Percentiles rank a stretch among this genome's conserved stretches.
Conservation (phyloP, 2,329 filamentous ascomycete genomes). For the Pseudogymnoascus sp. region DNA sequence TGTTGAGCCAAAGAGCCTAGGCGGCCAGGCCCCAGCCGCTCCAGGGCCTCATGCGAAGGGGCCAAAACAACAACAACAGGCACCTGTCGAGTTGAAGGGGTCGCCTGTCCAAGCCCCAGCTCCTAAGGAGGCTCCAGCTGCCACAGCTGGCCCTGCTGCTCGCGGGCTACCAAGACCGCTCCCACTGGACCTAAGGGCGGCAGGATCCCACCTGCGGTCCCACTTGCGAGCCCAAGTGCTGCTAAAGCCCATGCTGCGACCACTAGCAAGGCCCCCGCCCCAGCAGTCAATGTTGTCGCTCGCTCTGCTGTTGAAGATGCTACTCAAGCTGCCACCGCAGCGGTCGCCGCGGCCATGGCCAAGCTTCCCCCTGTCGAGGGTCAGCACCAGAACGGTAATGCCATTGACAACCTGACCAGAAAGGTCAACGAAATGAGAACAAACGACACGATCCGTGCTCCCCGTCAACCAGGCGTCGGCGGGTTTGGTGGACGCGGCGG, state of each 20-base stretch:
- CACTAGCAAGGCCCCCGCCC: constrained; percentile 4
- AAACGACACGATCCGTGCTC: constrained; percentile 48
- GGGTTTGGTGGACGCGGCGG: constrained; percentile 34
- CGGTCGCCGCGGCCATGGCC: constrained; percentile 75
- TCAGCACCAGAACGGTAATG: constrained; percentile 33
- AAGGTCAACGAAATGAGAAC: constrained; percentile 73
- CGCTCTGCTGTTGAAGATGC: constrained; percentile 53
- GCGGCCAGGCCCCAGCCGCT: constrained; percentile 35
- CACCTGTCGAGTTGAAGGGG: constrained; percentile 46
- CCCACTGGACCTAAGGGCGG: constrained; percentile 38
- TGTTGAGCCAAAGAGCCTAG: constrained; percentile 46
- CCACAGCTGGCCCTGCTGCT: constrained; percentile 13
- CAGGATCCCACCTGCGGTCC: constrained; percentile 60
- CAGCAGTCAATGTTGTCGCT: constrained; percentile 16
- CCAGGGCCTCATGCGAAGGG: constrained; percentile 36
- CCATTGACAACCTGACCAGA: constrained; percentile 65
- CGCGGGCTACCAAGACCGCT: constrained; percentile 21
- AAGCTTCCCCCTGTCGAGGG: constrained; percentile 45
- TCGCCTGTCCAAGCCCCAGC: constrained; percentile 32
- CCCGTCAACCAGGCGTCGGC: constrained; percentile 39
- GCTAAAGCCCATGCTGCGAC: constrained; percentile 33
- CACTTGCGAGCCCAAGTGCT: constrained; percentile 46
- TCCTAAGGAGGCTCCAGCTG: constrained; percentile 10
- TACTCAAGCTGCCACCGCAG: constrained; percentile 67
- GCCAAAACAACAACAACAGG: constrained; percentile 61